phyloP scores from a whole-genome alignment of 345 rosid species.

The Camelina neglecta region DNA sequence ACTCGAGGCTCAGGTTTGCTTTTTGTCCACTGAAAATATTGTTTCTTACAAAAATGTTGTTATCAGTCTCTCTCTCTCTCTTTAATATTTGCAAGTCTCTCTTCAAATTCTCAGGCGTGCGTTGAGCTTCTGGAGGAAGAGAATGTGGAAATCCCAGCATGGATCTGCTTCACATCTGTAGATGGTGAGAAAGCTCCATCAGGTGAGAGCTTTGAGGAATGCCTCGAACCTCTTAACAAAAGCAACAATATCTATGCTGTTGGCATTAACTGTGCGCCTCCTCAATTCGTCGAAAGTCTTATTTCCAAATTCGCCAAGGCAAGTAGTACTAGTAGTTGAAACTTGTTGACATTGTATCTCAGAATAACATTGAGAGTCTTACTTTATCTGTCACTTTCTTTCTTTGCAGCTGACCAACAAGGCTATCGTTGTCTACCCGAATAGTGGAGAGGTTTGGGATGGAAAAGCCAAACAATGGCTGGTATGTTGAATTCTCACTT shows the following conservation, averaged over 20 bases:
- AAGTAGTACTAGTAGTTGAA: background rate
- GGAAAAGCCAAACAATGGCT: slow-evolving; percentile 87
- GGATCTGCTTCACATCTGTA: slow-evolving; percentile 86
- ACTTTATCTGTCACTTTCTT: background rate
- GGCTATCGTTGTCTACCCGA: slow-evolving; percentile 79
- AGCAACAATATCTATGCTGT: slow-evolving; percentile 65
- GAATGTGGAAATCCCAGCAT: slow-evolving; percentile 71
- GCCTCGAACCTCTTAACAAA: slow-evolving; percentile 66
- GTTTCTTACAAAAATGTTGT: background rate
- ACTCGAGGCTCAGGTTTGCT: slow-evolving; percentile 85
- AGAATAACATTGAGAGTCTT: background rate
- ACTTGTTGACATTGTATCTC: background rate
- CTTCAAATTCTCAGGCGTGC: slow-evolving; percentile 59
- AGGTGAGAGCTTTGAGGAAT: slow-evolving; percentile 79
- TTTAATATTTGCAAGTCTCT: background rate
- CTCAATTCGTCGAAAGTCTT: slow-evolving; percentile 70
- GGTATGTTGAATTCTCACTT: slow-evolving; percentile 54
- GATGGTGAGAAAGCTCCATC: slow-evolving; percentile 86
- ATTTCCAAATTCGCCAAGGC: slow-evolving; percentile 68
- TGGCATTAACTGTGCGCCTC: slow-evolving; percentile 90
- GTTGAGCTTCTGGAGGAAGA: slow-evolving; percentile 85
- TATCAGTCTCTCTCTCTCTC: slow-evolving; percentile 6
- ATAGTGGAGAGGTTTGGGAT: slow-evolving; percentile 94
- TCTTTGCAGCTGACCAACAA: slow-evolving; percentile 66
- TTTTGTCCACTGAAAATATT: background rate